These are phyloP conservation scores for Saccharomycopsis schoenii DNA, from an alignment of 805 yeast genomes.

Conservation along the genomic window DNA sequence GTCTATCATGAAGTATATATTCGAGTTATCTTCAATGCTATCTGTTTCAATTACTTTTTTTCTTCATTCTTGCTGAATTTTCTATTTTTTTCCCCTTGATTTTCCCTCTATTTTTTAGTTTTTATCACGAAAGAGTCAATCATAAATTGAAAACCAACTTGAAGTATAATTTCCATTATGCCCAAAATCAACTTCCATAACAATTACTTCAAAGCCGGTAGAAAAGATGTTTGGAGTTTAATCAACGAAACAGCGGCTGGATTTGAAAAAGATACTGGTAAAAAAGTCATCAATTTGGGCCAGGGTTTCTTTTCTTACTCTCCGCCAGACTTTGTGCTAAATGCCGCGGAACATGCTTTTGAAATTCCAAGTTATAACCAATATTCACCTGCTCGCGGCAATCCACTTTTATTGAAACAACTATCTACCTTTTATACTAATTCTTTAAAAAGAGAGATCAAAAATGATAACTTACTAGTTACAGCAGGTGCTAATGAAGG, in stretches of 20 bases:
- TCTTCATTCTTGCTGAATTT: neutral
- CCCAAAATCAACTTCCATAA: constrained; percentile 31
- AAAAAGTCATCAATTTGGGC: constrained; percentile 80
- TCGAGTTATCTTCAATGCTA: neutral
- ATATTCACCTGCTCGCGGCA: constrained; percentile 87
- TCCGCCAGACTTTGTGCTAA: constrained; percentile 88
- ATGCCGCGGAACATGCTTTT: constrained; percentile 71
- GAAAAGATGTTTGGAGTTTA: constrained; percentile 90
- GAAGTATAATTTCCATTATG: neutral
- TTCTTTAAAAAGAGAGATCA: constrained; percentile 46
- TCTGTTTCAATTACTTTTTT: neutral
- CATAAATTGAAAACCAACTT: too few species aligned
- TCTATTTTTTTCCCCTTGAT: too few species aligned
- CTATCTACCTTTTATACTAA: constrained; percentile 64
- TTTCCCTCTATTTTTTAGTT: too few species aligned
- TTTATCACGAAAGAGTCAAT: neutral
- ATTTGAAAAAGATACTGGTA: constrained; percentile 42
- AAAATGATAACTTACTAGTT: constrained; percentile 57
- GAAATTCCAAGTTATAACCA: constrained; percentile 73
- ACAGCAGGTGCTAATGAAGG: constrained; percentile 99
- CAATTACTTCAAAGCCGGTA: constrained; percentile 59
- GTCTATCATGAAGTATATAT: neutral
- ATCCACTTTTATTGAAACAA: constrained; percentile 63
- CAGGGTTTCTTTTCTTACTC: constrained; percentile 96
- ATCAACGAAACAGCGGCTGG: constrained; percentile 86